Base-by-base conservation (phyloP, 2,329 filamentous ascomycete species). In the Madurella fahalii region DNA sequence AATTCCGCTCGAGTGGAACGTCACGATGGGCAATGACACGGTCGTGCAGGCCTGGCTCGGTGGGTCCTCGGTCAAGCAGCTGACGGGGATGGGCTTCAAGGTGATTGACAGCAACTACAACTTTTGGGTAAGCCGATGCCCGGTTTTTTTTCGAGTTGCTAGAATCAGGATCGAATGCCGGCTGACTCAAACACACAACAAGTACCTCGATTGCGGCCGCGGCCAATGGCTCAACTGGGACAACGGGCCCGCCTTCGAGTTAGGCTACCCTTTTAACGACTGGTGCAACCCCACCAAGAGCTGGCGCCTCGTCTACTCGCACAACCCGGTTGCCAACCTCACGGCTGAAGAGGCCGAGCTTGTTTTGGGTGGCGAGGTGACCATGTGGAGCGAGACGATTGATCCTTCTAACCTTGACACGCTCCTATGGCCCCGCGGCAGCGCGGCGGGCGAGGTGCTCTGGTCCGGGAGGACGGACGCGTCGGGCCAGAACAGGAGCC, bases 121-220 rank as follows among this genome's bases (percentile, higher is more conserved):
- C 61, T 88, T 79, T 68, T 93, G 87, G 85, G 85, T 87, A 71
- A 71, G 81, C 43, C 46, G 25, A 25, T 25, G 25, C 7, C 25
- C 25, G 25, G 7, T 25, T 25, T 25, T 25, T 25, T 25, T 25
- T 25, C 7, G 25, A 44, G 31, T 37, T 57, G 30, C 16, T 46
- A 5, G 12, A 17, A 20, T 16, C 30, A 15, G 12, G 31, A 16
- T 16, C 12, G 12, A 8, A 43, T 17, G 11, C 16, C 40, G 11
- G n/a, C 18, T 9, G 31, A 15, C 30, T 4, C 12, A 41, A 41
- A 31, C 42, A 44, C 17, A 57, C 40, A 40, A 17, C 17, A 46
- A 88, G 85, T 92, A 92, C 65, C 84, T 94, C 50, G 89, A 94
- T 72, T 95, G 90, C 67, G 89, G 90, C 31, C 80, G 86, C 59